Conservation (phyloP, 1,139 yeast genomes). For the Fermentozyma sake region DNA sequence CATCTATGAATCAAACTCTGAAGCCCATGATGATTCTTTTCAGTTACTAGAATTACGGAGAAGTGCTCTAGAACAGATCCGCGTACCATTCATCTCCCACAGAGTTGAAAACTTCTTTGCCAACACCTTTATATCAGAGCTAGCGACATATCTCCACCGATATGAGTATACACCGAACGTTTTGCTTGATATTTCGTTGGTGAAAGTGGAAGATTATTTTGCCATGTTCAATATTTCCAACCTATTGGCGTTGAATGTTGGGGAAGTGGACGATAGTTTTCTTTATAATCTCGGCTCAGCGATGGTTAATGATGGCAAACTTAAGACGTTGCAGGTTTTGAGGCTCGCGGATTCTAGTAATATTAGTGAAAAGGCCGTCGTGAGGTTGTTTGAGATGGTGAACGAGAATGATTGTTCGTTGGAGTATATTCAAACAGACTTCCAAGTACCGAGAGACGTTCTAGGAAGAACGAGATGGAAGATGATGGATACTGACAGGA, state of each 20-base stretch:
- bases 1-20: too few species aligned
- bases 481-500: slow-evolving; percentile 7
- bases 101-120: slow-evolving; percentile 34
- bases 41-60: too few species aligned
- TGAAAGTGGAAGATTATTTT: slow-evolving; percentile 20
- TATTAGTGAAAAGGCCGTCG: slow-evolving; percentile 18
- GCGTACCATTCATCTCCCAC: slow-evolving; percentile 7
- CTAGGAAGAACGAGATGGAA: slow-evolving; percentile 23
- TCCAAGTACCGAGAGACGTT: slow-evolving; percentile 8
- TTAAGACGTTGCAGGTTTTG: slow-evolving; percentile 20
- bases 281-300: slow-evolving; percentile 22
- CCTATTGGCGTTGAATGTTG: slow-evolving; percentile 31
- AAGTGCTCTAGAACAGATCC: slow-evolving; percentile 6
- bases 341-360: slow-evolving; percentile 23
- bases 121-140: slow-evolving; percentile 21
- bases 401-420: slow-evolving; percentile 12
- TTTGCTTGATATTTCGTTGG: slow-evolving; percentile 11
- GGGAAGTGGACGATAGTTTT: slow-evolving; percentile 32
- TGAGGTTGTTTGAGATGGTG: slow-evolving; percentile 12
- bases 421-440: slow-evolving; percentile 24
- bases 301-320: slow-evolving; percentile 18
- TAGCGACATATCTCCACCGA: slow-evolving; percentile 14
- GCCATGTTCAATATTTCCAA: slow-evolving; percentile 25
- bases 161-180: slow-evolving; percentile 14
- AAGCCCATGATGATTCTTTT: too few species aligned